Base-by-base conservation (phyloP, 139 green algal genomes). In the Zygnema circumcarinatum region DNA sequence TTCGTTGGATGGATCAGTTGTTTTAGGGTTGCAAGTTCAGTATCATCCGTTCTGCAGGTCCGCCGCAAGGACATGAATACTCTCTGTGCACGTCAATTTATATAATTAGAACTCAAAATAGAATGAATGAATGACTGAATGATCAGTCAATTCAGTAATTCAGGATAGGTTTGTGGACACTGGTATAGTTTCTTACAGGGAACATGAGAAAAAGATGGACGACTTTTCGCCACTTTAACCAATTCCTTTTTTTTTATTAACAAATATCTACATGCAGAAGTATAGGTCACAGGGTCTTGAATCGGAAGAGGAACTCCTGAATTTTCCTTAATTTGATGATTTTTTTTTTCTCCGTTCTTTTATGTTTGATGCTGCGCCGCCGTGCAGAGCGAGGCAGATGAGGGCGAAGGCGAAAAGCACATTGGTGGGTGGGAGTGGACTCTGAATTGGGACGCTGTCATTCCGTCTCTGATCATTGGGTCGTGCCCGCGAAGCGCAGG, bases 371-470 rank as follows among this genome's bases (percentile, higher is more conserved):
- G n/a, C n/a, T n/a, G n/a, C n/a, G n/a, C 35, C 69, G 3, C 16
- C 11, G 35, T 39, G 69, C 69, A 78, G 69, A 78, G 36, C 35
- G 69, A 78, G 16, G 7, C 69, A 20, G 16, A 39, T 39, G 25
- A 25, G 29, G 54, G 54, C 29, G 69, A 52, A 3, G 69, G 16
- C 7, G 35, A 39, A 78, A 3, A 78, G 16, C 35, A 78, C 16
- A 62, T 62, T 62, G 76, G 38, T 25, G n/a, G 72, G 41, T 93
- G 91, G 91, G 2, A 80, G 68, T 94, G 91, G 91, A 93, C 90
- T 29, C 54, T 94, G 31, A 94, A 94, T 68, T 94, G 91, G 91
- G 79, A 87, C 38, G 35, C 20, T 52, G 86, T 91, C 38, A 89
- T 76, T 40, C 87, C 87, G 22, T 81, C 83, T 32, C 40, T 94